Conservation (phyloP, 2,329 filamentous ascomycete species). For the Pseudogymnoascus sp. region DNA sequence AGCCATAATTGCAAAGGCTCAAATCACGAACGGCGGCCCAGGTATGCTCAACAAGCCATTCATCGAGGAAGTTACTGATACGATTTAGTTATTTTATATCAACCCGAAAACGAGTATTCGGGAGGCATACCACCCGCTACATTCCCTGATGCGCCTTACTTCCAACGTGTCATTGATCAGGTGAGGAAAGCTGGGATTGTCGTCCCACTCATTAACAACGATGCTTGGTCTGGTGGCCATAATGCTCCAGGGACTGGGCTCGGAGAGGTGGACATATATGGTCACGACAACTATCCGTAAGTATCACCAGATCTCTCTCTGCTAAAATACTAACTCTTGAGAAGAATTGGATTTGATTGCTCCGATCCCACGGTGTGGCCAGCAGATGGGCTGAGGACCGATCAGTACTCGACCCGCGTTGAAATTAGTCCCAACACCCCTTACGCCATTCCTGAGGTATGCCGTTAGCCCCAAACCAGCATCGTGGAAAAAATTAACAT, state of each 20-base stretch:
- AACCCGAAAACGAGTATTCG: constrained; percentile 74
- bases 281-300: constrained; percentile 31
- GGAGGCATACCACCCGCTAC: background rate
- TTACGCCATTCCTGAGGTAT: constrained; percentile 43
- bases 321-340: background rate
- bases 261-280: constrained; percentile 20
- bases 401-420: constrained; percentile 45
- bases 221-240: constrained; percentile 35
- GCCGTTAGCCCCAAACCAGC: background rate
- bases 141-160: constrained; percentile 57
- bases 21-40: constrained; percentile 70
- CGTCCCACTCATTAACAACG: constrained; percentile 66
- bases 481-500: background rate
- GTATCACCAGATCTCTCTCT: constrained; percentile 30
- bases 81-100: constrained; percentile 54
- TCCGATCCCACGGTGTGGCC: constrained; percentile 46
- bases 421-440: constrained; percentile 55
- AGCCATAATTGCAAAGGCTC: constrained; percentile 57
- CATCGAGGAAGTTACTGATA: constrained; percentile 22
- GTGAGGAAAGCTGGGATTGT: constrained; percentile 57
- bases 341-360: constrained; percentile 35
- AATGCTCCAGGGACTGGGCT: constrained; percentile 11
- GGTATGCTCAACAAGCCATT: background rate
- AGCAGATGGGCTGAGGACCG: constrained; percentile 32
- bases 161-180: constrained; percentile 59